These are phyloP conservation scores for Thuidium tamariscinum DNA, from an alignment of 225 moss, liverwort and hornwort genomes.

Conservation along the genomic window DNA sequence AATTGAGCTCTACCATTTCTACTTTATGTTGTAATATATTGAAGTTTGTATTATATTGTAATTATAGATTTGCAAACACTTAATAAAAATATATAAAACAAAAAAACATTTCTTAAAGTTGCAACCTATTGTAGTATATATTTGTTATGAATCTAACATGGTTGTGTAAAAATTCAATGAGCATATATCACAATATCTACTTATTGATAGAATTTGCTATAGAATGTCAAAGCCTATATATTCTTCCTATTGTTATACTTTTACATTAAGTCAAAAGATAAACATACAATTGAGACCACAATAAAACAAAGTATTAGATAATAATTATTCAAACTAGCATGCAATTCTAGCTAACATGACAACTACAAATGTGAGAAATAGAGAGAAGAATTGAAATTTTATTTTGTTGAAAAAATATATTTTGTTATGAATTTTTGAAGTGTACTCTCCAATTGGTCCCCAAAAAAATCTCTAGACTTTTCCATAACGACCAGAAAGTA, in stretches of 20 bases:
- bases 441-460: no score
- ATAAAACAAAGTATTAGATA: neutral
- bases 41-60: neutral
- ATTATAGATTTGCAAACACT: neutral
- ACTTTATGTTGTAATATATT: neutral
- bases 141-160: neutral
- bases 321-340: neutral
- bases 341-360: neutral
- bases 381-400: no score
- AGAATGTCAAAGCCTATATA: no score
- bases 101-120: neutral
- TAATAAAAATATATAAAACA: neutral
- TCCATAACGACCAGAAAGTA: no score
- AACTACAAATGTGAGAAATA: no score
- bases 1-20: neutral
- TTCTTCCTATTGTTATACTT: neutral
- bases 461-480: no score
- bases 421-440: no score
- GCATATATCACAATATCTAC: neutral
- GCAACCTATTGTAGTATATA: neutral
- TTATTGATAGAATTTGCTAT: rapidly evolving
- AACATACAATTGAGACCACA: rapidly evolving
- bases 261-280: neutral
- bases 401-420: no score
- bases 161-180: neutral